Evolutionary conservation across 495 filamentous ascomycete genomes (phyloP), one percentile per base, ranked within the genome.

Genomic region (Penicillium simplicissimum): DNA sequence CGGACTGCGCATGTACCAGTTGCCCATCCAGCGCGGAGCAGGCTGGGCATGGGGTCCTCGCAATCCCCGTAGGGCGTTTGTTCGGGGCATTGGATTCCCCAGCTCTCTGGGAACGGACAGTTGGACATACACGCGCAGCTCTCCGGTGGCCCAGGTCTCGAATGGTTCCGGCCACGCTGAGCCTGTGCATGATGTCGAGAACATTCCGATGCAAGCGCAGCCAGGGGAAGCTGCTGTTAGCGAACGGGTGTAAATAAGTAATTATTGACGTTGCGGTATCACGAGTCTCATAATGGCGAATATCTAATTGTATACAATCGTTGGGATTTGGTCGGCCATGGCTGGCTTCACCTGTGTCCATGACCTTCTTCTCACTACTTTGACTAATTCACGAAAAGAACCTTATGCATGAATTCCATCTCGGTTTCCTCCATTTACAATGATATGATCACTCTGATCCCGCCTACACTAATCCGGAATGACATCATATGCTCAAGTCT

Each of bases 1-100:
- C 33, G 79, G 77, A 0, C 89, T 89, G 72, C 74, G 82, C 8
- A 85, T 85, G 81, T 91, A 89, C 59, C 87, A 91, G 64, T 75
- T 90, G 9, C 87, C 89, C 13, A 83, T 92, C 63, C 76, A 76
- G 15, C 76, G 79, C 28, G 88, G 87, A 11, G 81, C 75, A 10
- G 84, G 82, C 8, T 84, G 82, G 78, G 74, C 77, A 6, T 85
- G 83, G 78, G 79, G 74, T 25, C 75, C 80, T 0, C 72, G 81
- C 42, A 76, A 71, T 35, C 62, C 52, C 8, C 63, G 62, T 10
- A 64, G 75, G 63, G 82, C 81, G 1, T 84, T 90, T 70, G 85
- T 87, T 74, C 85, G 81, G 4, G 85, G 85, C 3, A 67, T 90
- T 15, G 88, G 88, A 1, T 81, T 85, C 15, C 79, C 78, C 23